Evolutionary conservation across 805 yeast genomes (phyloP).

Genomic region (Metschnikowia koreensis): DNA sequence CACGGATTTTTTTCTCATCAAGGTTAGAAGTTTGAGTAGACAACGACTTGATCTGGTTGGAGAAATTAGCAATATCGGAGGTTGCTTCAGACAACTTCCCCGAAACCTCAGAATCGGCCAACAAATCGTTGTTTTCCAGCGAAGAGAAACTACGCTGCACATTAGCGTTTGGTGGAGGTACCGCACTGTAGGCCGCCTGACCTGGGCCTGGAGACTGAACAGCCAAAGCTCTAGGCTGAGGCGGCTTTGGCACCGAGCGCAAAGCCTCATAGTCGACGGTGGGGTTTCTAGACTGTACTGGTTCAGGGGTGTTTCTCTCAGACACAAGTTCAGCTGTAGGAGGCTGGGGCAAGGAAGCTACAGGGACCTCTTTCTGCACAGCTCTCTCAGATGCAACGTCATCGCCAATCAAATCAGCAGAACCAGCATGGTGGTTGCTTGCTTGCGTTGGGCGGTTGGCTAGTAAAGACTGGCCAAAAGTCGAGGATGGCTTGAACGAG

Average conservation of each 20-base stretch:
- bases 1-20: constrained; percentile 66
- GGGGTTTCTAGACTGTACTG: constrained; percentile 7
- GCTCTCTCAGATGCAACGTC: constrained; percentile 22
- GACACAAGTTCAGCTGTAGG: neutral
- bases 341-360: neutral
- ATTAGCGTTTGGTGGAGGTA: neutral
- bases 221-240: constrained; percentile 15
- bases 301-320: neutral
- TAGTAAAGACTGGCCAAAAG: constrained; percentile 75
- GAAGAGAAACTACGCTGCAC: constrained; percentile 1
- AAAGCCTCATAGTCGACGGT: constrained; percentile 50
- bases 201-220: neutral
- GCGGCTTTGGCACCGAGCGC: constrained; percentile 47
- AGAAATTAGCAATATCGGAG: constrained; percentile 80
- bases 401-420: constrained; percentile 30
- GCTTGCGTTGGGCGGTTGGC: constrained; percentile 22
- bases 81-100: constrained; percentile 75
- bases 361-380: neutral
- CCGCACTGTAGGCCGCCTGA: neutral
- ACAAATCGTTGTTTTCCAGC: constrained; percentile 43
- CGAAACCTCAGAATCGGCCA: constrained; percentile 59
- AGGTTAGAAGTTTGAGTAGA: constrained; percentile 70
- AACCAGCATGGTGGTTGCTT: constrained; percentile 13
- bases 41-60: constrained; percentile 79
- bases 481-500: constrained; percentile 76